Conservation (phyloP, 768 basidiomycete genomes). For the Boletus edulis region DNA sequence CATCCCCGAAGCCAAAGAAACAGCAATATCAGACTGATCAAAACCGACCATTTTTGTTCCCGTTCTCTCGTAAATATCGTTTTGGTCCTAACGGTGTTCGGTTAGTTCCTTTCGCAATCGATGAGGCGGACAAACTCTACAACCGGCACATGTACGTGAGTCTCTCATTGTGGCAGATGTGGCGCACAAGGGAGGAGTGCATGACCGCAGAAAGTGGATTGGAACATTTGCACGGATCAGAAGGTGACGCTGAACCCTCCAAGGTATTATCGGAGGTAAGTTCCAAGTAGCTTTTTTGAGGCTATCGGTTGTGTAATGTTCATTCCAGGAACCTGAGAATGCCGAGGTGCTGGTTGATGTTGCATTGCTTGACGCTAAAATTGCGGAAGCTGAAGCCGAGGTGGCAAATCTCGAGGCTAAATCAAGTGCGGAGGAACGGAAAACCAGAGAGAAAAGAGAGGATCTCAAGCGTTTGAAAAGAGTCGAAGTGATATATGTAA, state of each 20-base stretch:
- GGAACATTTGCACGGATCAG: constrained; percentile 71
- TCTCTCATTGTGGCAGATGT: constrained; percentile 88
- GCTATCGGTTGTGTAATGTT: not conserved
- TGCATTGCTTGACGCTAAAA: constrained; percentile 67
- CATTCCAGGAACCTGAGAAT: constrained; percentile 51
- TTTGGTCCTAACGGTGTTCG: constrained; percentile 52
- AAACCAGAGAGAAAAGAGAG: constrained; percentile 64
- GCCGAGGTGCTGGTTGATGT: constrained; percentile 71
- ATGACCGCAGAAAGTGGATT: constrained; percentile 92
- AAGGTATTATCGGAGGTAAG: constrained; percentile 44
- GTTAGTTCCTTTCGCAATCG: constrained; percentile 92
- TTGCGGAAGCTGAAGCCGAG: constrained; percentile 63
- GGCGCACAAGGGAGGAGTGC: constrained; percentile 93
- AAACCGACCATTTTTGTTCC: constrained; percentile 89
- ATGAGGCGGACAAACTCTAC: constrained; percentile 92
- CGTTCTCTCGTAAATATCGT: constrained; percentile 70
- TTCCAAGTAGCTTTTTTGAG: not conserved
- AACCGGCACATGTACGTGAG: constrained; percentile 88
- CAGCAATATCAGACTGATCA: constrained; percentile 99
- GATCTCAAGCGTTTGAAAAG: constrained; percentile 86
- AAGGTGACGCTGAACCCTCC: constrained; percentile 52
- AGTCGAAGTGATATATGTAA: constrained; percentile 91
- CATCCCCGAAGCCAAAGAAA: constrained; percentile 90
- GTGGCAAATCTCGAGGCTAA: constrained; percentile 49
- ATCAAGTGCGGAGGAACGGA: constrained; percentile 52